These are phyloP conservation scores for Hyaloperonospora arabidopsidis DNA, from an alignment of 352 stramenopile species.

Conservation along the genomic window DNA sequence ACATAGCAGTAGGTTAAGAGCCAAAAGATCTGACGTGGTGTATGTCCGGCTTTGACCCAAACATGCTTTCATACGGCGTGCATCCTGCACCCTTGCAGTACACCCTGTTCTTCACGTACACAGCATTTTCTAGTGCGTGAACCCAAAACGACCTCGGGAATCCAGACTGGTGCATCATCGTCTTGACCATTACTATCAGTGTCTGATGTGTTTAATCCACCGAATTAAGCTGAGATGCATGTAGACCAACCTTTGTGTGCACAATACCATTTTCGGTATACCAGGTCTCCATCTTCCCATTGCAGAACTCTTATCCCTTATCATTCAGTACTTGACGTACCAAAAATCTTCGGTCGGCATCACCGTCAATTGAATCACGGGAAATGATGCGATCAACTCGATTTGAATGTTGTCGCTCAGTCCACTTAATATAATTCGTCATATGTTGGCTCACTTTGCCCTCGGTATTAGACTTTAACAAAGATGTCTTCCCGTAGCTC, in stretches of 20 bases:
- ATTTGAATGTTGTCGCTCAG: background rate
- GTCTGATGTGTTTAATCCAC: constrained; percentile 9
- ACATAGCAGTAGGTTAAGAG: too few species aligned
- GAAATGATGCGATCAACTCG: background rate
- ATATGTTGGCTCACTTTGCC: background rate
- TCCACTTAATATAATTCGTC: constrained; percentile 4
- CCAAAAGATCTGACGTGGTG: too few species aligned
- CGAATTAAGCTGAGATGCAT: constrained; percentile 4
- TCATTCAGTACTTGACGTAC: constrained; percentile 4
- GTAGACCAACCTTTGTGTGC: constrained; percentile 1
- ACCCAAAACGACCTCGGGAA: constrained; percentile 8
- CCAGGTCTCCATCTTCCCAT: constrained; percentile 3
- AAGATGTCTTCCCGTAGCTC: constrained; percentile 3
- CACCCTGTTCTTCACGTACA: constrained; percentile 12
- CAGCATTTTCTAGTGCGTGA: constrained; percentile 7
- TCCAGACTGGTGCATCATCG: constrained; percentile 13
- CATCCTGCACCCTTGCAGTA: constrained; percentile 5
- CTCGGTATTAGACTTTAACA: background rate
- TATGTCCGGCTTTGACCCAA: background rate
- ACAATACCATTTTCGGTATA: constrained; percentile 1
- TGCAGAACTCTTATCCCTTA: constrained; percentile 12
- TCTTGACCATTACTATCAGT: constrained; percentile 7
- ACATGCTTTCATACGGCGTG: constrained; percentile 7
- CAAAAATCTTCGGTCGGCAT: background rate
- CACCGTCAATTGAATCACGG: too few species aligned